Percentiles rank a stretch among this genome's conserved stretches.
These are phyloP conservation scores for Phytophthora megakarya DNA, from an alignment of 352 stramenopile species.

Conservation along the genomic window DNA sequence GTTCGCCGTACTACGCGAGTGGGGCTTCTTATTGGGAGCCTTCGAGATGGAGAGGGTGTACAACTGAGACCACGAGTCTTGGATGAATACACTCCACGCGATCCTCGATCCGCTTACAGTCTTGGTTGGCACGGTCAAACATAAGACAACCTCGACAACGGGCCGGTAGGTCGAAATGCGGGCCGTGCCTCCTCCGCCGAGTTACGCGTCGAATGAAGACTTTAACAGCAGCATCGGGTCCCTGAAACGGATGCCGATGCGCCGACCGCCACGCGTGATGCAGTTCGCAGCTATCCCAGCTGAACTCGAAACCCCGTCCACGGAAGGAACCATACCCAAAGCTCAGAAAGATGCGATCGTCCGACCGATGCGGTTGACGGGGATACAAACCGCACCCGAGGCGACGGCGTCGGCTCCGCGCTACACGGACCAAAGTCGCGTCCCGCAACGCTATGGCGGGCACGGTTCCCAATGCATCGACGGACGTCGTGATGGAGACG, in stretches of 20 bases:
- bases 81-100: neutral
- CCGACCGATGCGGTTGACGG: no score
- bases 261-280: neutral
- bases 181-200: no score
- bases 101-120: neutral
- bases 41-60: no score
- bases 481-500: conserved; percentile 7
- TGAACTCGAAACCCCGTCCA: no score
- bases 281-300: no score
- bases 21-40: conserved; percentile 2
- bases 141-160: neutral
- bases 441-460: no score
- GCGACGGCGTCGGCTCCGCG: no score
- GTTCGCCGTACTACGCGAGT: neutral
- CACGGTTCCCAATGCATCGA: neutral
- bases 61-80: neutral
- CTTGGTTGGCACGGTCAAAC: neutral
- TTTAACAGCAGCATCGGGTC: conserved; percentile 9
- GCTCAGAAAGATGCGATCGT: no score
- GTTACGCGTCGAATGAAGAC: neutral
- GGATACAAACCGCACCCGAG: no score
- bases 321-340: no score
- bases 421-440: no score
- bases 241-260: neutral
- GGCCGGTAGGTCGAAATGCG: no score